Evolutionary conservation across 805 yeast genomes (phyloP).

Genomic region (Huiozyma sinensis): DNA sequence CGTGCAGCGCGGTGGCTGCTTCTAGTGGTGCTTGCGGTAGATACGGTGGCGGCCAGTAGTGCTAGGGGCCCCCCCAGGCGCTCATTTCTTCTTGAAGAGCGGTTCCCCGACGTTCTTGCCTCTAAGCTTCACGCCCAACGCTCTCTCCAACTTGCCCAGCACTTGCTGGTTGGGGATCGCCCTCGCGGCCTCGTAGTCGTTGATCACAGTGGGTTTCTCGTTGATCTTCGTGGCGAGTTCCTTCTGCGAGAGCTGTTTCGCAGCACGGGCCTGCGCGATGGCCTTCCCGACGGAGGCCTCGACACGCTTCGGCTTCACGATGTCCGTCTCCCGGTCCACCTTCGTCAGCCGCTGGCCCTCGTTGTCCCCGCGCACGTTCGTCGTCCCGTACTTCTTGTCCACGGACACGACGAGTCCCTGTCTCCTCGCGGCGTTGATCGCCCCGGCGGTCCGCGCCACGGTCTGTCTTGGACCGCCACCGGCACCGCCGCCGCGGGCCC

Average conservation of each 20-base stretch:
- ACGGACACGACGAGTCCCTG: slow-evolving; percentile 79
- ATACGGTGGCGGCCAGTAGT: too few relatives aligned
- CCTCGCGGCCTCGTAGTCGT: slow-evolving; percentile 94
- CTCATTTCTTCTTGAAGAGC: slow-evolving; percentile 38
- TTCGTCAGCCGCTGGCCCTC: slow-evolving; percentile 94
- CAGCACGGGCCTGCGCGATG: slow-evolving; percentile 75
- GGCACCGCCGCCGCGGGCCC: slow-evolving; percentile 77
- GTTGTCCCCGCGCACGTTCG: slow-evolving; percentile 54
- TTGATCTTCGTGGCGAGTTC: slow-evolving; percentile 91
- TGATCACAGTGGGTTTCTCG: slow-evolving; percentile 90
- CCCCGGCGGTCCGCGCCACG: slow-evolving; percentile 69
- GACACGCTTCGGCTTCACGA: slow-evolving; percentile 83
- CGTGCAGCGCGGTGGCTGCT: not conserved
- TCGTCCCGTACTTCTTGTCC: slow-evolving; percentile 79
- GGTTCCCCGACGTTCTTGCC: slow-evolving; percentile 95
- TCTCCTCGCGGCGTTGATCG: slow-evolving; percentile 90
- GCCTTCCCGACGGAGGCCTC: slow-evolving; percentile 80
- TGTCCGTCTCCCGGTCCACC: slow-evolving; percentile 87
- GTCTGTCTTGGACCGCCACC: slow-evolving; percentile 78
- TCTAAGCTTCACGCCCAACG: slow-evolving; percentile 86
- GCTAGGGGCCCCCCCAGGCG: not conserved
- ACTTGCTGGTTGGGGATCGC: slow-evolving; percentile 95
- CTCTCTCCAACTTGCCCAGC: slow-evolving; percentile 85
- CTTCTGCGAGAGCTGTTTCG: slow-evolving; percentile 83
- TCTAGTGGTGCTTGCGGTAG: too few relatives aligned